A percentile compares a stretch with the other conserved stretches of the same genome.
These are phyloP conservation scores for Guadua angustifolia DNA, from an alignment of 176 grass and related monocot genomes.

Conservation along the genomic window DNA sequence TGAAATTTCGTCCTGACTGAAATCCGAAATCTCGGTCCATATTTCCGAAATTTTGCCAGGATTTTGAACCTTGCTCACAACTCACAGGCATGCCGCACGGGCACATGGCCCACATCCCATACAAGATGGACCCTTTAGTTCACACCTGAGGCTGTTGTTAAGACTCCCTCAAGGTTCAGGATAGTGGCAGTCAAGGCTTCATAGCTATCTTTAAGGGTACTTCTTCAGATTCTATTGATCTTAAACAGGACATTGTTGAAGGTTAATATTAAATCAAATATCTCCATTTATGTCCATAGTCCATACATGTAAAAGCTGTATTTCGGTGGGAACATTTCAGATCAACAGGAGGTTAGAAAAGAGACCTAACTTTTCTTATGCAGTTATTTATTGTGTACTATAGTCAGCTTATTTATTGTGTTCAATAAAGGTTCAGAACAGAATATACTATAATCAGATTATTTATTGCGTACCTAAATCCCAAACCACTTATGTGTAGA, in stretches of 20 bases:
- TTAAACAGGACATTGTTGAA: not conserved
- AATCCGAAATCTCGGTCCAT: too few species aligned
- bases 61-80: too few species aligned
- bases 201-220: not conserved
- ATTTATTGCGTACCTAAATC: not conserved
- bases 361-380: not conserved
- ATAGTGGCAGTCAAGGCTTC: not conserved
- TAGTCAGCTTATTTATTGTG: not conserved
- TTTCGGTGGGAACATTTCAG: not conserved
- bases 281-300: not conserved
- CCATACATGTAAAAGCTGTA: not conserved
- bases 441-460: not conserved
- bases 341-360: not conserved
- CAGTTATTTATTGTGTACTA: not conserved
- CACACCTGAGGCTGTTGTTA: not conserved
- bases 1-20: too few species aligned
- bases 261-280: not conserved
- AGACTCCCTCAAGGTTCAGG: not conserved
- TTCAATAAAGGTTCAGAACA: not conserved
- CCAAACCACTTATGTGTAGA: not conserved
- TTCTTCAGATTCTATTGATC: conserved; percentile 10
- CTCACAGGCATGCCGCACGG: not conserved
- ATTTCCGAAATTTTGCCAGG: too few species aligned
- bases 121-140: not conserved
- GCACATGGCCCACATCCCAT: not conserved